Evolutionary conservation across 2,329 filamentous ascomycete genomes (phyloP), one percentile per base, ranked within the genome.

Genomic region (Beauveria sp.): DNA sequence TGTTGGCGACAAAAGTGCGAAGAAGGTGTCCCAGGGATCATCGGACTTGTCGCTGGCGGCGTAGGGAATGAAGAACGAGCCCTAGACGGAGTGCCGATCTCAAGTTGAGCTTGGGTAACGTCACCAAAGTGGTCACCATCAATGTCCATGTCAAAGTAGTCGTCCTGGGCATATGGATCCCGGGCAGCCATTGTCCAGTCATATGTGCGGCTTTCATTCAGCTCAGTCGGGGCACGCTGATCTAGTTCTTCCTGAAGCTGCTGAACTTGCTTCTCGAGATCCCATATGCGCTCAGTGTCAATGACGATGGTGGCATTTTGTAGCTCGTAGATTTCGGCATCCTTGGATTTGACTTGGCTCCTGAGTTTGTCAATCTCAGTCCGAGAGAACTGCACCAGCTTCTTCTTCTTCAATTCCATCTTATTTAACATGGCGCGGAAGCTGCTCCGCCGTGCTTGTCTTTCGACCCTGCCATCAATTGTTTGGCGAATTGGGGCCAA

Each of bases 371-470:
- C 73, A 2, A 87, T 71, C 67, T 87, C 81, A 0, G 71, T 73
- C 49, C 73, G 74, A 10, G 77, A 71, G 34, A 76, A 70, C 58
- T 70, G 71, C 0, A 72, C 71, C 47, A 73, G 72, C 18, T 70
- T 73, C 49, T 72, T 76, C 67, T 79, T 81, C 61, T 81, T 79
- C 8, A 73, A 72, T 8, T 78, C 73, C 58, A 84, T 79, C 14
- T 71, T 69, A 67, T 85, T 82, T 72, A 85, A 80, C 71, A 86
- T 81, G 64, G 84, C 83, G 65, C 82, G 84, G 5, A 86, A 68
- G 3, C 81, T 78, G 65, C 81, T 82, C 56, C 84, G 79, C 8
- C 81, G 77, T 43, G 84, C 76, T 20, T 84, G 79, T 5, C 84
- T 78, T 71, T 84, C 81, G 51, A 85, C 76, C 16, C 84, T 79